These are phyloP conservation scores for Eimeria falciformis DNA, from an alignment of 169 alveolate species.

Conservation along the genomic window DNA sequence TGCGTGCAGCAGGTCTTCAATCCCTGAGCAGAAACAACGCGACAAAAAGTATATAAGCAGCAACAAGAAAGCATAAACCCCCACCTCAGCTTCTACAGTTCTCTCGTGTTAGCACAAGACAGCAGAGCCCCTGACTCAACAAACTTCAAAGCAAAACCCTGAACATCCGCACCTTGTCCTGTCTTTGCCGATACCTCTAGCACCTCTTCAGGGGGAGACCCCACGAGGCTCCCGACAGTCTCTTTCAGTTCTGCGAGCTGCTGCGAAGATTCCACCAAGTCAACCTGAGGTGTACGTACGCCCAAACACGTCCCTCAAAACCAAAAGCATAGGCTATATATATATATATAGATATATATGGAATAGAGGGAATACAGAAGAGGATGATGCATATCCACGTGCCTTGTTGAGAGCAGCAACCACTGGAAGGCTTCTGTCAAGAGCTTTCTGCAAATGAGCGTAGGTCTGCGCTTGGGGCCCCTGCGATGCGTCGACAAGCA, in stretches of 20 bases:
- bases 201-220: conserved; percentile 86
- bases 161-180: conserved; percentile 80
- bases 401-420: conserved; percentile 46
- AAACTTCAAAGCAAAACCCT: not conserved
- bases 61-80: not conserved
- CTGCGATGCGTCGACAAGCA: conserved; percentile 94
- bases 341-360: not conserved
- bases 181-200: conserved; percentile 92
- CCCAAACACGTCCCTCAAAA: not conserved
- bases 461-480: conserved; percentile 97
- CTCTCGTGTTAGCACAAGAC: not conserved
- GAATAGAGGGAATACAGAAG: too few relatives aligned
- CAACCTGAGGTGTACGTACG: conserved; percentile 11
- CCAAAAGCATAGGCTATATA: not conserved
- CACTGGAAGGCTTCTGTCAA: not conserved
- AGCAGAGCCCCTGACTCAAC: not conserved
- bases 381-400: not conserved
- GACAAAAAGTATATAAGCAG: not conserved
- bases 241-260: conserved; percentile 45
- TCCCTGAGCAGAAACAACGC: conserved; percentile 78
- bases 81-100: not conserved
- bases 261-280: conserved; percentile 38
- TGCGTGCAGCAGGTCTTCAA: conserved; percentile 86
- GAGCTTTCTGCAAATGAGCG: conserved; percentile 81
- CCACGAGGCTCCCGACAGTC: conserved; percentile 54